These are phyloP conservation scores for Meyerozyma guilliermondii DNA, from an alignment of 1,139 yeast genomes.

Conservation along the genomic window DNA sequence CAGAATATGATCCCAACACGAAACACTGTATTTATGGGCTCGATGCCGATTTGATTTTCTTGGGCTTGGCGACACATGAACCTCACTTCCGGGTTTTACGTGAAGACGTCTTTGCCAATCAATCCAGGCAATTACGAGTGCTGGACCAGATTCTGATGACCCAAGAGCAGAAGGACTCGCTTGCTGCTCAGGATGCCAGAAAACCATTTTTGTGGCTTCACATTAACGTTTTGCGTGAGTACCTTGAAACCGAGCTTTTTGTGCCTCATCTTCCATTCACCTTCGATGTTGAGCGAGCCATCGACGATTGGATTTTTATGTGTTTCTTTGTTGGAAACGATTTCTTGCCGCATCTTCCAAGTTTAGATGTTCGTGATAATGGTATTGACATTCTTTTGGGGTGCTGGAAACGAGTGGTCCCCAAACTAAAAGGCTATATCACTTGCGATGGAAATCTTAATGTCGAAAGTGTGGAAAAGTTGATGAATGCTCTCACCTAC, in stretches of 20 bases:
- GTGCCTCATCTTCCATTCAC: conserved; percentile 67
- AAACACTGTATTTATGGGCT: conserved; percentile 93
- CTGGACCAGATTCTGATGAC: conserved; percentile 55
- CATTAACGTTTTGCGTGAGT: conserved; percentile 81
- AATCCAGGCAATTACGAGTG: conserved; percentile 41
- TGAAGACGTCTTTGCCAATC: conserved; percentile 90
- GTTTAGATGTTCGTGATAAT: conserved; percentile 90
- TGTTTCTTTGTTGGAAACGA: conserved; percentile 99
- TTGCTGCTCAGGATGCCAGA: conserved; percentile 54
- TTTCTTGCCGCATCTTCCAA: conserved; percentile 94
- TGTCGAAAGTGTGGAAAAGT: conserved; percentile 66
- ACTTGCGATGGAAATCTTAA: conserved; percentile 87
- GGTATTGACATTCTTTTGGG: conserved; percentile 78
- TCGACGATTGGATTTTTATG: conserved; percentile 98
- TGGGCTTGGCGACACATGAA: conserved; percentile 93
- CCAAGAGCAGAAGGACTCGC: conserved; percentile 50
- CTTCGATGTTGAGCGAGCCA: conserved; percentile 89
- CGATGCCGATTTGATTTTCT: conserved; percentile 96
- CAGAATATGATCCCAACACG: conserved; percentile 82
- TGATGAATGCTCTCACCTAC: conserved; percentile 59
- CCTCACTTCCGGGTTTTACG: conserved; percentile 92
- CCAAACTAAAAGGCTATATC: conserved; percentile 66
- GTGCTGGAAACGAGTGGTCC: conserved; percentile 76
- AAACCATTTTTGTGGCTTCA: conserved; percentile 96
- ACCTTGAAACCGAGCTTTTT: conserved; percentile 74